Conservation (phyloP, 345 rosid species). For the Microcos paniculata region DNA sequence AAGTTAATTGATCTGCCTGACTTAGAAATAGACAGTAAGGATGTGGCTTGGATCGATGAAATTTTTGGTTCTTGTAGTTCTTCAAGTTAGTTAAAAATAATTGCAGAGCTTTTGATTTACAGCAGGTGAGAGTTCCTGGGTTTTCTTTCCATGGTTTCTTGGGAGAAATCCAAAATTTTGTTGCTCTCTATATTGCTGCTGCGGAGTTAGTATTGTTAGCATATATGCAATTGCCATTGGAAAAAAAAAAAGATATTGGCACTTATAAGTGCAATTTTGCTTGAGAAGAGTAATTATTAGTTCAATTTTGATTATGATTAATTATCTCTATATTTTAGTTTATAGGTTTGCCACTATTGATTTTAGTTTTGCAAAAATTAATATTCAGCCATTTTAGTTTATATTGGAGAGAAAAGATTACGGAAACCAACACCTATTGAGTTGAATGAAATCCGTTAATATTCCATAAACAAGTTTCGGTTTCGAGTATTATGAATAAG, state of each 20-base stretch:
- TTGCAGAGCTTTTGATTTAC: background rate
- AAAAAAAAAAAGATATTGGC: background rate
- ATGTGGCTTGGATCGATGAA: constrained; percentile 8
- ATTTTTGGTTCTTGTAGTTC: background rate
- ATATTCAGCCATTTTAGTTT: background rate
- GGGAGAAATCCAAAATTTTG: constrained; percentile 18
- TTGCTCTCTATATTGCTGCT: background rate
- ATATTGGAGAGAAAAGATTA: too few species aligned
- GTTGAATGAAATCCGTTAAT: too few species aligned
- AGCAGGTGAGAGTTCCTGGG: constrained; percentile 1
- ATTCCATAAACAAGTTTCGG: too few species aligned
- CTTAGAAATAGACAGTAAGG: background rate
- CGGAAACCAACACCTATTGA: too few species aligned
- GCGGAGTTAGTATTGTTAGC: background rate
- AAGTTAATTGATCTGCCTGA: background rate
- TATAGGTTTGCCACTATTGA: background rate
- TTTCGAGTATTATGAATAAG: too few species aligned
- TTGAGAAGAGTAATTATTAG: background rate
- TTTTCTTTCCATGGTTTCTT: background rate
- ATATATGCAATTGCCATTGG: background rate
- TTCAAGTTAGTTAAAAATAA: too few species aligned
- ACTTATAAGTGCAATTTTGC: background rate
- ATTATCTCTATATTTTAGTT: background rate
- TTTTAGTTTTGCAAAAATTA: too few species aligned
- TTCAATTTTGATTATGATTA: background rate